A percentile compares a stretch with the other conserved stretches of the same genome.
Evolutionary conservation across 495 filamentous ascomycete species (phyloP).

Genomic region (Filosporella fistucella): DNA sequence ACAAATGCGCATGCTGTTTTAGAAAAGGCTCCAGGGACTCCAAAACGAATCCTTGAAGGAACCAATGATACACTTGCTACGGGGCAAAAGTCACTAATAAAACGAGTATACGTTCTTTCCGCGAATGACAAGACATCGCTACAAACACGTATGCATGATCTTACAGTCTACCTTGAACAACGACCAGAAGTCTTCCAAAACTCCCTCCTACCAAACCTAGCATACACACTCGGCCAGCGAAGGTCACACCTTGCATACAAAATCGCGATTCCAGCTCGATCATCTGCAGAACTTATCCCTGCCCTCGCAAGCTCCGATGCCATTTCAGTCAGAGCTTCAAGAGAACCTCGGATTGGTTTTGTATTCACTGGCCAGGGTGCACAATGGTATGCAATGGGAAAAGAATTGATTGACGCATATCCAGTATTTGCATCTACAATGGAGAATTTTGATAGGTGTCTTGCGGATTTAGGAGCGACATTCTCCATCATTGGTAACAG

Average conservation of each 20-base stretch:
- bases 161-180: constrained; percentile 12
- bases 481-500: constrained; percentile 49
- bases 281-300: background rate
- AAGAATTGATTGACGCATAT: constrained; percentile 6
- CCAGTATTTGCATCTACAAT: background rate
- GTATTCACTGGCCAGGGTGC: constrained; percentile 25
- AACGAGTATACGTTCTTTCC: constrained; percentile 24
- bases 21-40: constrained; percentile 28
- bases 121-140: constrained; percentile 17
- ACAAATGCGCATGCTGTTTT: constrained; percentile 53
- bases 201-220: constrained; percentile 13
- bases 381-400: constrained; percentile 56
- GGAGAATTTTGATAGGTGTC: background rate
- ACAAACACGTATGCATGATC: background rate
- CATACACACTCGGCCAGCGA: constrained; percentile 36
- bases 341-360: constrained; percentile 1
- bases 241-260: constrained; percentile 35
- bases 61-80: constrained; percentile 1
- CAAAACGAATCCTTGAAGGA: background rate
- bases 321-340: background rate
- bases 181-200: constrained; percentile 4
- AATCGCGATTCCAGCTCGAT: too few relatives aligned
- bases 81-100: constrained; percentile 3
- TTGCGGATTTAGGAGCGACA: constrained; percentile 30
- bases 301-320: background rate